phyloP scores from a whole-genome alignment of 345 rosid genomes.

The Luvunga scandens region DNA sequence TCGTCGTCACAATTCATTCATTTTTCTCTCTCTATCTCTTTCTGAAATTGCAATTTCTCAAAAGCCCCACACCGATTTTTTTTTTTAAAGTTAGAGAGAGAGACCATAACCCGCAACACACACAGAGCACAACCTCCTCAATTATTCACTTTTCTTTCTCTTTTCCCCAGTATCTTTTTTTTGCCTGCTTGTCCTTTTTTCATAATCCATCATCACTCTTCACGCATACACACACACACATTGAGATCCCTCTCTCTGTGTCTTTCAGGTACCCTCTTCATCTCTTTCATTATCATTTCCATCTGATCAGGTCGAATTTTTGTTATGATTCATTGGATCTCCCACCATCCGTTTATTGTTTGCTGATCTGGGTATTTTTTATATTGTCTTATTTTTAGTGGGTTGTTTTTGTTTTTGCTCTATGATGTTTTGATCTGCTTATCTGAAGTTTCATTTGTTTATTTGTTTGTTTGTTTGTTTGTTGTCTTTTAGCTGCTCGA shows the following conservation, averaged over 20 bases:
- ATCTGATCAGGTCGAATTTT: constrained; percentile 13
- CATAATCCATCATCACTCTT: constrained; percentile 9
- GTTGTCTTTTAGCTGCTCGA: constrained; percentile 7
- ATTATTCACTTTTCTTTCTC: constrained; percentile 32
- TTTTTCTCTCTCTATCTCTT: background rate
- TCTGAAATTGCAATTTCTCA: constrained; percentile 25
- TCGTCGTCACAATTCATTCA: constrained; percentile 16
- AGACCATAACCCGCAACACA: background rate
- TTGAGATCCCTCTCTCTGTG: constrained; percentile 7
- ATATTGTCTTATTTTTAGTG: constrained; percentile 13
- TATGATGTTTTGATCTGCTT: constrained; percentile 34
- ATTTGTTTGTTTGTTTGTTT: constrained; percentile 8
- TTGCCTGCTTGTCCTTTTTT: background rate
- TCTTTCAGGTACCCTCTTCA: constrained; percentile 11
- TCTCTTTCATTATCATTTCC: background rate
- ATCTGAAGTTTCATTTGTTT: background rate
- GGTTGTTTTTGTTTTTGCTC: constrained; percentile 17
- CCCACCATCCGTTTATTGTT: background rate
- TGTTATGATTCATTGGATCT: constrained; percentile 27
- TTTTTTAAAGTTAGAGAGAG: constrained; percentile 35
- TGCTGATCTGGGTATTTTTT: constrained; percentile 28
- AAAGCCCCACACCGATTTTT: background rate
- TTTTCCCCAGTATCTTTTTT: background rate
- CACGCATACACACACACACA: background rate
- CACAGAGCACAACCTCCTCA: constrained; percentile 20